Evolutionary conservation across 2,329 filamentous ascomycete genomes (phyloP), one percentile per base, ranked within the genome.

Genomic region (Colletotrichum sp.): DNA sequence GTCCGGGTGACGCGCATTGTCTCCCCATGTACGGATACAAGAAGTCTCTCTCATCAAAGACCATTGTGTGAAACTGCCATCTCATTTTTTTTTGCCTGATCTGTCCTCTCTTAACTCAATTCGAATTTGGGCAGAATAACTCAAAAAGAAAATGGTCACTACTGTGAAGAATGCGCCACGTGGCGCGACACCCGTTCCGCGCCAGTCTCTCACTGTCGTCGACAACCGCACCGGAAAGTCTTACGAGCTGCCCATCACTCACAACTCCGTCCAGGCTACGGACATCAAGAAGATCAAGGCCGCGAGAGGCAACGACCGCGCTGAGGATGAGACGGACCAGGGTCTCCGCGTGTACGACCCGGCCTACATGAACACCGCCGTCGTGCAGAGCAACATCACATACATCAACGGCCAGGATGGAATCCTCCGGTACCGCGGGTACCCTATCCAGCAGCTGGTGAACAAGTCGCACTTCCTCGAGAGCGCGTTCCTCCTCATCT

Each of bases 351-450:
- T 90, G 44, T 89, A 84, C 71, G 88, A 89, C 80, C 87, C 88
- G n/a, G 88, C 86, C 4, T 90, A 88, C 82, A 88, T 89, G 85
- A 90, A 89, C 83, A 89, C 88, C 3, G 87, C 88, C 22, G 88
- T 89, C 3, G 85, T 89, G 24, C 82, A 87, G 82, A 88, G 85
- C 79, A 84, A 81, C 65, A 90, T 90, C 79, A 89, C 88, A 32
- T 89, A 89, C 83, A 89, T 89, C 80, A 89, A 90, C 79, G 89
- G 89, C 44, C 85, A 84, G 74, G 87, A 89, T 26, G 89, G 89
- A 44, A 87, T 89, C 60, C 83, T 90, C 39, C 87, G 88, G 55
- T 90, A 90, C 79, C 86, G 89, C 10, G 88, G 88, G 55, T 89
- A 90, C 79, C 86, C 87, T 9, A 89, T 90, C 75, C 84, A 90